These are phyloP conservation scores for Karstenula rhodostoma DNA, from an alignment of 2,329 filamentous ascomycete species.

Conservation along the genomic window DNA sequence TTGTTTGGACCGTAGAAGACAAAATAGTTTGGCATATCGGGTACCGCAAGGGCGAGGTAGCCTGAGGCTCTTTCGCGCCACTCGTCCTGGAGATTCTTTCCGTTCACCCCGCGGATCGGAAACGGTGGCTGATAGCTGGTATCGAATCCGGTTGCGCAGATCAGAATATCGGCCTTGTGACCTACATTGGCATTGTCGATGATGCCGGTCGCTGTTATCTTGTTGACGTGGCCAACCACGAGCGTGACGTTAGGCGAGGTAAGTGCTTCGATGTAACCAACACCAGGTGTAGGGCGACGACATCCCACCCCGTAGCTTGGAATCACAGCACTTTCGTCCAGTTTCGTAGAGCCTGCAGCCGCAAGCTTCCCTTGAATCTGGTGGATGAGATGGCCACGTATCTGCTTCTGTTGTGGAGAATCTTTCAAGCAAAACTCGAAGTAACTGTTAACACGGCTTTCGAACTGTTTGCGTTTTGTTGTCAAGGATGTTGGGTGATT, in stretches of 20 bases:
- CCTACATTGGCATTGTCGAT: not conserved
- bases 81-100: not conserved
- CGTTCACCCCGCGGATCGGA: slow-evolving; percentile 1
- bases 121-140: slow-evolving; percentile 2
- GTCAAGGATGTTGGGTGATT: no score
- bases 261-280: slow-evolving; percentile 4
- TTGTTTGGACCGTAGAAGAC: slow-evolving; percentile 50
- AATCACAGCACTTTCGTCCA: no score
- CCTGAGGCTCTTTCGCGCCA: not conserved
- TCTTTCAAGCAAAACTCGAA: no score
- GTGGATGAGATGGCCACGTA: no score
- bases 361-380: no score
- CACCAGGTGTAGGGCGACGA: not conserved
- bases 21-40: slow-evolving; percentile 56
- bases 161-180: slow-evolving; percentile 6
- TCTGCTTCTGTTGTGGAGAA: no score
- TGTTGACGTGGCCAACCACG: not conserved
- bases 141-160: slow-evolving; percentile 10
- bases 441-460: no score
- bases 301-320: no score
- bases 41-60: slow-evolving; percentile 54
- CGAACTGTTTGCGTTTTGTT: no score
- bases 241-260: not conserved
- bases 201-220: not conserved
- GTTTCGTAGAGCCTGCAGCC: no score